Percentiles rank a stretch among this genome's conserved stretches.
These are phyloP conservation scores for Ogataea hybrid DNA, from an alignment of 1,139 yeast genomes.

Conservation along the genomic window DNA sequence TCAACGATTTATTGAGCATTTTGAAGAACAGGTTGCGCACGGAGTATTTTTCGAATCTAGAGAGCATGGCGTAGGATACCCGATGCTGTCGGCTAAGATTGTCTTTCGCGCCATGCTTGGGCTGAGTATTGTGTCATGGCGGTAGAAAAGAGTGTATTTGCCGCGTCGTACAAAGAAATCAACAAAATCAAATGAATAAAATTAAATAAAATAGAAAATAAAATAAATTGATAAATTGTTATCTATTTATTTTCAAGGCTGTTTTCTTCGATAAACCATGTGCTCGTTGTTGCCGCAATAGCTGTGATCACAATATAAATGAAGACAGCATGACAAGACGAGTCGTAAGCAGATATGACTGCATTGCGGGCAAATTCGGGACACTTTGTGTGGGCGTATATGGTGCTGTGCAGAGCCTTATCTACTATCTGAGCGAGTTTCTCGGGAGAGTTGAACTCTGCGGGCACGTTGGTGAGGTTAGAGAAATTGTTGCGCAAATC, in stretches of 20 bases:
- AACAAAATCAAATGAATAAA: constrained; percentile 4
- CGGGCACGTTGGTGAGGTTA: constrained; percentile 7
- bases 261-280: constrained; percentile 14
- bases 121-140: constrained; percentile 80
- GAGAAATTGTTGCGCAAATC: constrained; percentile 6
- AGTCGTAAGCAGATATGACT: constrained; percentile 37
- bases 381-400: constrained; percentile 34
- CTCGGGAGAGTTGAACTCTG: constrained; percentile 12
- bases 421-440: constrained; percentile 34
- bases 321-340: constrained; percentile 42
- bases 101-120: constrained; percentile 92
- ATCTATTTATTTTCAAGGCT: constrained; percentile 7
- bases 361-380: constrained; percentile 36
- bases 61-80: constrained; percentile 96
- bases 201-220: not conserved
- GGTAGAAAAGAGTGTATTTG: constrained; percentile 75
- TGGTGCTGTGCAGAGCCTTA: constrained; percentile 40
- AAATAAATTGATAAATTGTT: not conserved
- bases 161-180: constrained; percentile 26
- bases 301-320: constrained; percentile 26
- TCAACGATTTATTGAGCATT: constrained; percentile 84
- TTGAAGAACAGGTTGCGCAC: constrained; percentile 97
- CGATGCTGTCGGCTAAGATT: constrained; percentile 88
- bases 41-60: constrained; percentile 89
- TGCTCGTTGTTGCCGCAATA: constrained; percentile 9